Evolutionary conservation across 805 yeast genomes (phyloP).

Genomic region (Kodamaea kaohsiungensis): DNA sequence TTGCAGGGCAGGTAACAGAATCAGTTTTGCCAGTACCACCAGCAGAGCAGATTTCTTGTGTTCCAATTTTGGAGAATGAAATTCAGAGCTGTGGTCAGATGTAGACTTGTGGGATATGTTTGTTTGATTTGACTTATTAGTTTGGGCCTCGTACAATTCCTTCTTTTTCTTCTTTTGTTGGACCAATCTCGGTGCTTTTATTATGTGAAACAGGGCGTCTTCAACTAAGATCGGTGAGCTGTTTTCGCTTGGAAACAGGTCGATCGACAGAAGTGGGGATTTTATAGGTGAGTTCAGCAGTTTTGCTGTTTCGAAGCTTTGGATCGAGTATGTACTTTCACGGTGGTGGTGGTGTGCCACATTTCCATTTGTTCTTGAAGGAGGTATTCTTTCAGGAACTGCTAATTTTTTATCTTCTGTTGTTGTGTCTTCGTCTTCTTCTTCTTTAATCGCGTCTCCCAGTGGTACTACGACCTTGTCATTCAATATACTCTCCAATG

Average conservation of each 20-base stretch:
- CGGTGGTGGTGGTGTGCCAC: conserved; percentile 1
- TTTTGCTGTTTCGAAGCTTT: conserved; percentile 31
- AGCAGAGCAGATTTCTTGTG: not conserved
- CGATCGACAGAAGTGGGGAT: conserved; percentile 21
- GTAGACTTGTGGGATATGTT: not conserved
- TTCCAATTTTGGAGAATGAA: not conserved
- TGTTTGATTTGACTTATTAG: not conserved
- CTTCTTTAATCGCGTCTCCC: conserved; percentile 13
- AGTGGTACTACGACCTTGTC: conserved; percentile 8
- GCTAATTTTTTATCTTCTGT: not conserved
- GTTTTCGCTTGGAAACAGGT: conserved; percentile 18
- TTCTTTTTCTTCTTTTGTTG: conserved; percentile 5
- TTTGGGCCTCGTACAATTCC: not conserved
- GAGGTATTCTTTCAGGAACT: not conserved
- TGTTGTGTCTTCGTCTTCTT: conserved; percentile 16
- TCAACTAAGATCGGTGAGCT: conserved; percentile 26
- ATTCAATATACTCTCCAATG: conserved; percentile 37
- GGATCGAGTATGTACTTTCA: conserved; percentile 18
- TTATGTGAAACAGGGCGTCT: conserved; percentile 26
- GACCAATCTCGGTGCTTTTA: conserved; percentile 17
- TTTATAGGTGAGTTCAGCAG: conserved; percentile 19
- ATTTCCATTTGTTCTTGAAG: not conserved
- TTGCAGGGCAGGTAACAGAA: not conserved
- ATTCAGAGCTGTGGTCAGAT: not conserved
- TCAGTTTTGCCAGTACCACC: not conserved